Conservation (phyloP, 1,284 basidiomycete species). For the Leccinum pseudoinsigne region DNA sequence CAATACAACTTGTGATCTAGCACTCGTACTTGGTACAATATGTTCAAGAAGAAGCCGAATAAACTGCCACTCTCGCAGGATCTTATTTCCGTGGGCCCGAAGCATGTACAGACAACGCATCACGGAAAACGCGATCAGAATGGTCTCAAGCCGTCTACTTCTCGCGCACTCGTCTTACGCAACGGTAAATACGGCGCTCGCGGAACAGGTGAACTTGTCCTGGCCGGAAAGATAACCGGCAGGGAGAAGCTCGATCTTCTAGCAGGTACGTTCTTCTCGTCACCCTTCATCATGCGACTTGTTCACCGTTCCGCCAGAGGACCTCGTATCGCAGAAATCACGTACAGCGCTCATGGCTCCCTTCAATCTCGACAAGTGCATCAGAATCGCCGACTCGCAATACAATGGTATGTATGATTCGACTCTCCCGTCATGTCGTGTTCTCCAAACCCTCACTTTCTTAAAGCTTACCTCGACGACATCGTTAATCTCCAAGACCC, state of each 20-base stretch:
- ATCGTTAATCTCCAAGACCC: constrained; percentile 63
- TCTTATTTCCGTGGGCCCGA: constrained; percentile 54
- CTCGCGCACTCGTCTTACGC: constrained; percentile 67
- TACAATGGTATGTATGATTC: constrained; percentile 50
- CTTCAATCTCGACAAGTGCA: constrained; percentile 59
- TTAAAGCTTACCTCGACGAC: constrained; percentile 62
- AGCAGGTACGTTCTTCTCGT: constrained; percentile 49
- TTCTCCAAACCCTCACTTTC: constrained; percentile 11
- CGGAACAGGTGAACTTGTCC: constrained; percentile 65
- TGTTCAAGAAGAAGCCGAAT: constrained; percentile 34
- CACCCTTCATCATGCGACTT: neutral
- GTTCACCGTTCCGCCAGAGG: constrained; percentile 47
- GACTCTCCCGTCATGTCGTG: neutral
- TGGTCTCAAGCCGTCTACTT: constrained; percentile 60
- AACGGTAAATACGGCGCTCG: constrained; percentile 71
- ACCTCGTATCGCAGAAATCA: constrained; percentile 53
- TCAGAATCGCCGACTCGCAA: constrained; percentile 70
- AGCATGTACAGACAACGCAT: constrained; percentile 45
- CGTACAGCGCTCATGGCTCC: constrained; percentile 59
- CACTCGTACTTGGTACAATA: constrained; percentile 6
- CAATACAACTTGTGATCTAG: too few species aligned
- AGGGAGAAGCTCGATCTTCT: constrained; percentile 77
- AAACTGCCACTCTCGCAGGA: constrained; percentile 31
- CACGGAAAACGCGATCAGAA: constrained; percentile 45
- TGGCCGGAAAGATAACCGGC: constrained; percentile 59